These are phyloP conservation scores for Xylaria venustula DNA, from an alignment of 495 filamentous ascomycete genomes.

Conservation along the genomic window DNA sequence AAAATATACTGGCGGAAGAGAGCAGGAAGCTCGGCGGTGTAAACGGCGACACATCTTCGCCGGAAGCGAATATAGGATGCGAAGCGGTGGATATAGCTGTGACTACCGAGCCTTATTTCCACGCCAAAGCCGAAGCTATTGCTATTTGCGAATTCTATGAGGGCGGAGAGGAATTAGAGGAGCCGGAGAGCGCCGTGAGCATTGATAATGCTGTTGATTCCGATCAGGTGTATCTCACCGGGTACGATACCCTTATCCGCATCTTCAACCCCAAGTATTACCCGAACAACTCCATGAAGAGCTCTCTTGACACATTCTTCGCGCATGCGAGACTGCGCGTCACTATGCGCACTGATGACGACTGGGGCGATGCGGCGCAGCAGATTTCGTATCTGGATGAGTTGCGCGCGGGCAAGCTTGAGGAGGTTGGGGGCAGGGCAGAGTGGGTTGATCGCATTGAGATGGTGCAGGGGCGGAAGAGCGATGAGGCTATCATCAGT, in stretches of 20 bases:
- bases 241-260: constrained; percentile 84
- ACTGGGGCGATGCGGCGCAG: constrained; percentile 61
- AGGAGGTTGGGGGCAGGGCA: constrained; percentile 54
- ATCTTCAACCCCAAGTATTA: constrained; percentile 88
- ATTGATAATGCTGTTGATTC: constrained; percentile 12
- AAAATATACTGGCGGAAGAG: constrained; percentile 7
- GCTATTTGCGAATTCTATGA: constrained; percentile 52
- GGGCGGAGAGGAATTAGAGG: background rate
- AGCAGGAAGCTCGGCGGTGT: background rate
- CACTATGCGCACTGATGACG: constrained; percentile 64
- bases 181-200: background rate
- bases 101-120: constrained; percentile 79
- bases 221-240: constrained; percentile 76
- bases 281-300: constrained; percentile 40
- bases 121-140: constrained; percentile 77
- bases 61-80: background rate
- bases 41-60: background rate
- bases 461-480: constrained; percentile 60
- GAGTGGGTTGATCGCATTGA: constrained; percentile 73
- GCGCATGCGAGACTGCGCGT: constrained; percentile 67
- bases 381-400: constrained; percentile 59
- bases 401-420: constrained; percentile 51
- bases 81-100: constrained; percentile 72
- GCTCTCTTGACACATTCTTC: constrained; percentile 67
- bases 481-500: constrained; percentile 61